A percentile compares a stretch with the other conserved stretches of the same genome.
These are phyloP conservation scores for Fallopia convolvulus DNA, from an alignment of 148 eudicot species.

Conservation along the genomic window DNA sequence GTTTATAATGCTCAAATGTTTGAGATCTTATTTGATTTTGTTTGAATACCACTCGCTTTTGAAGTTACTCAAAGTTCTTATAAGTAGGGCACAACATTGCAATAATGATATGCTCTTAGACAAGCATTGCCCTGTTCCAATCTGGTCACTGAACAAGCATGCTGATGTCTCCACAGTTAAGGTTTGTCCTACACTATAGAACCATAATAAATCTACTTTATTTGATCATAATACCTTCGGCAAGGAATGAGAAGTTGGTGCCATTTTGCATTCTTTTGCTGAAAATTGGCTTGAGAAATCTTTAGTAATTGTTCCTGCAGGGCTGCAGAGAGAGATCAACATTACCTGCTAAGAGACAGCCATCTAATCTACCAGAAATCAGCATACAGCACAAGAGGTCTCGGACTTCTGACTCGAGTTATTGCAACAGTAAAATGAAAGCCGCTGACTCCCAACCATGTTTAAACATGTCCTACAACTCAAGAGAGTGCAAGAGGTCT, in stretches of 20 bases:
- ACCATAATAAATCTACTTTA: neutral
- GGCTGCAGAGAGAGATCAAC: neutral
- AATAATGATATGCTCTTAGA: slow-evolving; percentile 44
- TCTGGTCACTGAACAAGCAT: slow-evolving; percentile 18
- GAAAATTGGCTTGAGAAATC: neutral
- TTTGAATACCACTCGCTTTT: slow-evolving; percentile 60
- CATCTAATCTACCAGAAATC: neutral
- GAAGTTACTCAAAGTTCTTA: slow-evolving; percentile 47
- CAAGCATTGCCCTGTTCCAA: slow-evolving; percentile 55
- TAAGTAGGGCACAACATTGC: slow-evolving; percentile 42
- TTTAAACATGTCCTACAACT: slow-evolving; percentile 36
- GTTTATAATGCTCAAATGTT: neutral
- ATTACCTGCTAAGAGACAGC: neutral
- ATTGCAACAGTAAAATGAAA: slow-evolving; percentile 13
- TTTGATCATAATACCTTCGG: neutral
- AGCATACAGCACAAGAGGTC: neutral
- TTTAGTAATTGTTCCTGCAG: slow-evolving; percentile 9
- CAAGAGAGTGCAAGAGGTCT: slow-evolving; percentile 15
- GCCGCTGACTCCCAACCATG: slow-evolving; percentile 26
- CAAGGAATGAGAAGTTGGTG: neutral
- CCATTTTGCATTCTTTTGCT: neutral
- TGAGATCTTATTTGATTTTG: neutral
- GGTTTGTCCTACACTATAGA: slow-evolving; percentile 24
- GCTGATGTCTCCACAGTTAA: slow-evolving; percentile 15
- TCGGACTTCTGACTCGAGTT: neutral